Evolutionary conservation across 2,329 filamentous ascomycete genomes (phyloP).

Genomic region (Ascocoryne sarcoides): DNA sequence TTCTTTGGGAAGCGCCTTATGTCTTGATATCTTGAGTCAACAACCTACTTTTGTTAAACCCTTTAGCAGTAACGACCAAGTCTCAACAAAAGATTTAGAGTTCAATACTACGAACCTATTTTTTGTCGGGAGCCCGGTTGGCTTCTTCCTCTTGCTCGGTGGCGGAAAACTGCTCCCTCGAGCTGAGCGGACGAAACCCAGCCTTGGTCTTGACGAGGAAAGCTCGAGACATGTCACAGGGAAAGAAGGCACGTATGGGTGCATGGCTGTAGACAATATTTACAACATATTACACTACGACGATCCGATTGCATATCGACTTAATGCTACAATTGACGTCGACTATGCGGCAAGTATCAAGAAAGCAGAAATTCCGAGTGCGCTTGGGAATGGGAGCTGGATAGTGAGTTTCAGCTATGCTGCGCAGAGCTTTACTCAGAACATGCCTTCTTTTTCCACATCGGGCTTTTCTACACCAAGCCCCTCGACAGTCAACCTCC

Average conservation of each 20-base stretch:
- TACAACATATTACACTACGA: slow-evolving; percentile 77
- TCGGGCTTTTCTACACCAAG: slow-evolving; percentile 53
- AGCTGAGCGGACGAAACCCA: slow-evolving; percentile 65
- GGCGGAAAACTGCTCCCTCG: slow-evolving; percentile 64
- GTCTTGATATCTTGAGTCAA: slow-evolving; percentile 78
- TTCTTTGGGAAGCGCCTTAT: slow-evolving; percentile 90
- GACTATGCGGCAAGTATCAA: slow-evolving; percentile 70
- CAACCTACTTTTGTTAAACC: slow-evolving; percentile 67
- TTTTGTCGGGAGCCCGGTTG: slow-evolving; percentile 79
- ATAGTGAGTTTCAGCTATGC: slow-evolving; percentile 55
- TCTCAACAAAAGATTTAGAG: slow-evolving; percentile 60
- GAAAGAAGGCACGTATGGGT: slow-evolving; percentile 72
- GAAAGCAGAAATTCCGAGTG: slow-evolving; percentile 68
- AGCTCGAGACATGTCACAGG: slow-evolving; percentile 54
- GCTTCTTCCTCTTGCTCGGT: slow-evolving; percentile 86
- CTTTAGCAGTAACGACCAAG: slow-evolving; percentile 33
- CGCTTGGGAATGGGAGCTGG: slow-evolving; percentile 56
- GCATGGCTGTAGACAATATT: slow-evolving; percentile 86
- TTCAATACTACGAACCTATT: slow-evolving; percentile 90
- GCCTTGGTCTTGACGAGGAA: slow-evolving; percentile 54
- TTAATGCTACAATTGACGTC: slow-evolving; percentile 84
- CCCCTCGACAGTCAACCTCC: too few species aligned
- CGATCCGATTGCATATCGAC: slow-evolving; percentile 79
- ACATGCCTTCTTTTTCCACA: slow-evolving; percentile 54
- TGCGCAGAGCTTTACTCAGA: slow-evolving; percentile 53